phyloP scores from a whole-genome alignment of 2,329 filamentous ascomycete species.

The Trichoderma oligosporum region DNA sequence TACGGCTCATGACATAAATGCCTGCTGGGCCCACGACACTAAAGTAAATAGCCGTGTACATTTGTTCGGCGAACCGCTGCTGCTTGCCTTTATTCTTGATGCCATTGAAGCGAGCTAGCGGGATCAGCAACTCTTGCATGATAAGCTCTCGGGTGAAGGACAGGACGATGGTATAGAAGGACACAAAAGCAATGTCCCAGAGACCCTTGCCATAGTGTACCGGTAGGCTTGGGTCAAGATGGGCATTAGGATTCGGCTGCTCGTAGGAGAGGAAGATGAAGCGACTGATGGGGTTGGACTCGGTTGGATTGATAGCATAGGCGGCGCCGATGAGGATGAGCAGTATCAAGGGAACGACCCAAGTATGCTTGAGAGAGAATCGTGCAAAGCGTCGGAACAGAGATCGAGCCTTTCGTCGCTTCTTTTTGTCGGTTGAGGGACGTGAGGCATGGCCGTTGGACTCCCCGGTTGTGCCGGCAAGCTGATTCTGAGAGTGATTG shows the following conservation, averaged over 20 bases:
- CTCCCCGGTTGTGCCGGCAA: slow-evolving; percentile 1
- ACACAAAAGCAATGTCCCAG: slow-evolving; percentile 79
- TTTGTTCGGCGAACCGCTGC: slow-evolving; percentile 88
- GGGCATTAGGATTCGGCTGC: slow-evolving; percentile 15
- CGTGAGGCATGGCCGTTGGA: not conserved
- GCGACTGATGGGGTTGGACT: slow-evolving; percentile 70
- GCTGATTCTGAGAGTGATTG: not conserved
- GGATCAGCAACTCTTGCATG: slow-evolving; percentile 83
- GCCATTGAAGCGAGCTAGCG: slow-evolving; percentile 65
- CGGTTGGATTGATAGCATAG: slow-evolving; percentile 70
- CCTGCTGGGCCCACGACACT: slow-evolving; percentile 74
- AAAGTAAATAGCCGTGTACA: slow-evolving; percentile 90
- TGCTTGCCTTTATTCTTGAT: slow-evolving; percentile 70
- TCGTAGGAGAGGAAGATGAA: slow-evolving; percentile 88
- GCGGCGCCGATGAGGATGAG: slow-evolving; percentile 57
- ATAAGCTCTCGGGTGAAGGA: slow-evolving; percentile 91
- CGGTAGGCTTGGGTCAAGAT: slow-evolving; percentile 35
- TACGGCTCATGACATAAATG: slow-evolving; percentile 81
- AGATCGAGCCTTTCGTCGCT: slow-evolving; percentile 13
- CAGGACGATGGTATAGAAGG: slow-evolving; percentile 81
- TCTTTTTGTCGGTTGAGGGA: slow-evolving; percentile 8
- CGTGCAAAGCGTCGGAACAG: slow-evolving; percentile 10
- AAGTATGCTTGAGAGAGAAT: slow-evolving; percentile 52
- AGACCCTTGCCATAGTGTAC: slow-evolving; percentile 79
- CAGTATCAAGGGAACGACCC: slow-evolving; percentile 62